Evolutionary conservation across 2,329 filamentous ascomycete genomes (phyloP), one percentile per base, ranked within the genome.

Genomic region (Penicillium italicum): DNA sequence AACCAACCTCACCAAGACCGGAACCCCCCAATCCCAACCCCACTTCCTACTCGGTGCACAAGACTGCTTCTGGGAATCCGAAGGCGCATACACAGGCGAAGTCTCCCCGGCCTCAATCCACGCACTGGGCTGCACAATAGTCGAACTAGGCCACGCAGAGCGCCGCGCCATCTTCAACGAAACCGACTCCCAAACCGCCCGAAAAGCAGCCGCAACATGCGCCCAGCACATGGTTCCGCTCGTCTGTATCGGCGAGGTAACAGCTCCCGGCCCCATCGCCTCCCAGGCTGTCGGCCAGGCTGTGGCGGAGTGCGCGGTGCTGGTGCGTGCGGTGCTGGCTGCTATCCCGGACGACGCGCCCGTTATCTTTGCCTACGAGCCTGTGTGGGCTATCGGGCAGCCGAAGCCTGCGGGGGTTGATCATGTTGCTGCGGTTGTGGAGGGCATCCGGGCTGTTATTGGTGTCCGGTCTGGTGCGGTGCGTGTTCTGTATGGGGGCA

Each of bases 331-430:
- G 1, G 84, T 90, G 2, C 69, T 94, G 49, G 75, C 76, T 1
- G 81, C 79, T 0, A 76, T 93, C 8, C 80, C 85, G 0, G 77
- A 77, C 11, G 78, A 84, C 16, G 82, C 85, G 0, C 86, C 91
- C 45, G 81, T 94, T 5, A 82, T 93, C 7, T 80, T 95, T 55
- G 90, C 90, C 0, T 95, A 95, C 68, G 90, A 95, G 76, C 90
- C 90, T 8, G 89, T 94, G 1, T 95, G 90, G 90, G 90, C 90
- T 0, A 95, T 94, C 72, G 90, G 90, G 0, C 86, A 89, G 10
- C 77, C 81, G 1, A 78, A 86, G 66, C 90, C 90, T 2, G 90
- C 90, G 0, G 81, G 81, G 8, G 82, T 86, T 18, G 85, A 86
- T 58, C 87, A 95, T 68, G 88, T 95, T 0, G 81, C 87, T 4